A percentile compares a stretch with the other conserved stretches of the same genome.
phyloP scores from a whole-genome alignment of 2,329 filamentous ascomycete species.

The Orbilia quercus region DNA sequence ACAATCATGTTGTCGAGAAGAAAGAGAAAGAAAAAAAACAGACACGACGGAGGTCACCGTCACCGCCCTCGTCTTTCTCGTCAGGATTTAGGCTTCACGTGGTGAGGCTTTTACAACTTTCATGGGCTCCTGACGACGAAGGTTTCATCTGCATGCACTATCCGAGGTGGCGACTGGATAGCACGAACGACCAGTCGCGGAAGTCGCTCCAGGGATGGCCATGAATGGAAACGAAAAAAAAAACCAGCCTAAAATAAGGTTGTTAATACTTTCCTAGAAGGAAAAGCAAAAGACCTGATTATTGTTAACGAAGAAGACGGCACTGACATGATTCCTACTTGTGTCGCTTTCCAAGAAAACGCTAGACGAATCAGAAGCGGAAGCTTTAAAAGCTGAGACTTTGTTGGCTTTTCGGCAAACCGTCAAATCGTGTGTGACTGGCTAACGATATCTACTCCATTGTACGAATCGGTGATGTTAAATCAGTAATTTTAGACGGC shows the following conservation, averaged over 20 bases:
- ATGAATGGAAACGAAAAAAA: neutral
- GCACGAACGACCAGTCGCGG: neutral
- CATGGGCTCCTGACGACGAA: constrained; percentile 1
- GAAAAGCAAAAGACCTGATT: neutral
- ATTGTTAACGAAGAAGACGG: too few relatives aligned
- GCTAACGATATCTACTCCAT: too few relatives aligned
- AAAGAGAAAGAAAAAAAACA: too few relatives aligned
- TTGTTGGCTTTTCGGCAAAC: too few relatives aligned
- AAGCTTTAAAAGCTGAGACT: too few relatives aligned
- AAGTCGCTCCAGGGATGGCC: neutral
- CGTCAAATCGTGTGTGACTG: too few relatives aligned
- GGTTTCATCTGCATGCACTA: constrained; percentile 15
- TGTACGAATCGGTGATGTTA: too few relatives aligned
- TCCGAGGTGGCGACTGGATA: constrained; percentile 6
- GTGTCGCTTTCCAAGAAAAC: too few relatives aligned
- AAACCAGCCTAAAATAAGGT: neutral
- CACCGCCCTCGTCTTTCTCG: too few relatives aligned
- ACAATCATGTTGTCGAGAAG: too few relatives aligned
- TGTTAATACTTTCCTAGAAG: neutral
- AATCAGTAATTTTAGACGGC: too few relatives aligned
- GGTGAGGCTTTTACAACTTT: constrained; percentile 21
- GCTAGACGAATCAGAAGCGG: too few relatives aligned
- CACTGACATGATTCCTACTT: neutral
- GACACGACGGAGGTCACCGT: neutral
- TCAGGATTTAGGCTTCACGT: constrained; percentile 24